phyloP scores from a whole-genome alignment of 306 rosid genomes.

The Lagenaria siceraria region DNA sequence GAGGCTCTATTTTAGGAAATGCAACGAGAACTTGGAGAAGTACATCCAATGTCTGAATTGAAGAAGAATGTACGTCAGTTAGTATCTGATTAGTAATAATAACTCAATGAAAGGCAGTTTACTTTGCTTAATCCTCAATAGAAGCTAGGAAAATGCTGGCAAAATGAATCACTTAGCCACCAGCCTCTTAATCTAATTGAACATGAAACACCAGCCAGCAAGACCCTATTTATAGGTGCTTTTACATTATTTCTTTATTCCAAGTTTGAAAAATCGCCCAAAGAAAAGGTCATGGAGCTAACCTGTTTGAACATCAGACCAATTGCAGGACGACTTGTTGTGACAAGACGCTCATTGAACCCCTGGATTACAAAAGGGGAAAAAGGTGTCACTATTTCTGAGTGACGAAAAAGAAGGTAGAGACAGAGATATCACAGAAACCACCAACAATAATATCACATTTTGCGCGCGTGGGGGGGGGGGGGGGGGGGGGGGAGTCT shows the following conservation, averaged over 20 bases:
- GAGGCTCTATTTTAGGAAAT: constrained; percentile 65
- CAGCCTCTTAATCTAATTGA: not conserved
- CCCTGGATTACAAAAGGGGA: constrained; percentile 42
- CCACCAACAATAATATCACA: not conserved
- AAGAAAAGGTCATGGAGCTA: constrained; percentile 8
- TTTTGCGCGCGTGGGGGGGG: not conserved
- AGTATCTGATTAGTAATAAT: not conserved
- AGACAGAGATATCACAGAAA: not conserved
- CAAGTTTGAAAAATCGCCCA: not conserved
- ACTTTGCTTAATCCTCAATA: not conserved
- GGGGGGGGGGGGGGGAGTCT: too few species aligned
- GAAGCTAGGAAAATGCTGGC: not conserved
- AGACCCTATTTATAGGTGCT: not conserved
- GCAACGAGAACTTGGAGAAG: constrained; percentile 81
- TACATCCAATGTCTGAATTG: constrained; percentile 70
- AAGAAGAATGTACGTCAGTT: constrained; percentile 5
- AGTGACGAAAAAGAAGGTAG: not conserved
- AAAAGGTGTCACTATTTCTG: not conserved
- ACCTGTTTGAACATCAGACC: constrained; percentile 98
- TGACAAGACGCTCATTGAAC: constrained; percentile 91
- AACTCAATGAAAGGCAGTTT: not conserved
- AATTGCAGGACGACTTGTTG: constrained; percentile 87
- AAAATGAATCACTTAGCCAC: not conserved
- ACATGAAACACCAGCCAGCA: not conserved
- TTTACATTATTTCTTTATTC: not conserved